Conservation (phyloP, 1,284 basidiomycete genomes). For the Cryptococcus jaspeensis region DNA sequence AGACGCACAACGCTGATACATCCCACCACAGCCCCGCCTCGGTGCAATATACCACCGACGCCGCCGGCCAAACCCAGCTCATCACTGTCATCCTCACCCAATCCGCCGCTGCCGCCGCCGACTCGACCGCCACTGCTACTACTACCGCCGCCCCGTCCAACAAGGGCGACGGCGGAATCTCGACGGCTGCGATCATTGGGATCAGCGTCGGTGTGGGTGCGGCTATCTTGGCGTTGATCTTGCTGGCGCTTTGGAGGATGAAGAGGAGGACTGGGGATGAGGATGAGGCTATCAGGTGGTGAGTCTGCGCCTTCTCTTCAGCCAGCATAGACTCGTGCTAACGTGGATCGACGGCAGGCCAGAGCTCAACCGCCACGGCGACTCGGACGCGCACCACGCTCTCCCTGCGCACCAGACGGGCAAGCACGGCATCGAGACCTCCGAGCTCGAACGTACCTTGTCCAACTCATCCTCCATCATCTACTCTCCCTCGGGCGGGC, state of each 20-base stretch:
- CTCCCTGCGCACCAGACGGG: constrained; percentile 46
- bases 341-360: constrained; percentile 29
- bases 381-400: constrained; percentile 46
- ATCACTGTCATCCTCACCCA: constrained; percentile 26
- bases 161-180: constrained; percentile 22
- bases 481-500: constrained; percentile 22
- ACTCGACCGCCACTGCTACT: constrained; percentile 8
- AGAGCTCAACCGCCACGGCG: constrained; percentile 51
- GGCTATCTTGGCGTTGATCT: constrained; percentile 37
- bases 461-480: constrained; percentile 35
- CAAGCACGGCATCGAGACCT: constrained; percentile 46
- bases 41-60: constrained; percentile 26
- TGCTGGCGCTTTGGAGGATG: constrained; percentile 39
- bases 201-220: constrained; percentile 45
- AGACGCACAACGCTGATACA: not conserved
- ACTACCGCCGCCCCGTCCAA: constrained; percentile 9
- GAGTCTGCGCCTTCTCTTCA: constrained; percentile 6
- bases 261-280: constrained; percentile 40
- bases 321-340: not conserved
- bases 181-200: constrained; percentile 47
- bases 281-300: constrained; percentile 51
- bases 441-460: constrained; percentile 35
- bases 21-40: not conserved
- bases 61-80: constrained; percentile 28
- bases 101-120: constrained; percentile 14